Conservation (phyloP, 139 green algal species). For the Medakamo hakoo region DNA sequence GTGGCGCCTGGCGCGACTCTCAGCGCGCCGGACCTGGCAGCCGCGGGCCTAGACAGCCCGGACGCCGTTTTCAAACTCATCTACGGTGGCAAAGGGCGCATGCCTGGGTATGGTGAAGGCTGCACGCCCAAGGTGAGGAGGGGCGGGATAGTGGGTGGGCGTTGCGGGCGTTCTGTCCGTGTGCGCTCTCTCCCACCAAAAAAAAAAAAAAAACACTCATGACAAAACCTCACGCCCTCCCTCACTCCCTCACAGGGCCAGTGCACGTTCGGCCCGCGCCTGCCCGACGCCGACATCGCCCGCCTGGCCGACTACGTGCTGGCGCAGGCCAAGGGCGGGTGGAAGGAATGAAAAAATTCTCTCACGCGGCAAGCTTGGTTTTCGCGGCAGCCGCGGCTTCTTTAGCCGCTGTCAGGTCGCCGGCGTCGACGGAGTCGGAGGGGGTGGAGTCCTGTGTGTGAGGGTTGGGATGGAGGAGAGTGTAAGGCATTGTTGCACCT, state of each 20-base stretch:
- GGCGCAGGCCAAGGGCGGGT: slow-evolving; percentile 28
- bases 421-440: slow-evolving; percentile 1
- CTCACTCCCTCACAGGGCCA: too few relatives aligned
- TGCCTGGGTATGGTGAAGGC: slow-evolving; percentile 60
- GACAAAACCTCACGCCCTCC: too few relatives aligned
- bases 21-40: slow-evolving; percentile 25
- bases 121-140: slow-evolving; percentile 58
- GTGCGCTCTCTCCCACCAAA: too few relatives aligned
- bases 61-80: slow-evolving; percentile 45
- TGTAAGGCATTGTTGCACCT: too few relatives aligned
- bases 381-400: slow-evolving; percentile 6
- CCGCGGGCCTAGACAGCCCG: slow-evolving; percentile 24
- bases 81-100: slow-evolving; percentile 50
- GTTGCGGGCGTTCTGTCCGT: too few relatives aligned
- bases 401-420: slow-evolving; percentile 7
- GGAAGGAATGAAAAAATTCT: slow-evolving; percentile 9
- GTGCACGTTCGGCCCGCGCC: slow-evolving; percentile 57
- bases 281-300: slow-evolving; percentile 46
- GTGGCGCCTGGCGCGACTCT: slow-evolving; percentile 40
- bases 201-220: too few relatives aligned
- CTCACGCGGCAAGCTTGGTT: slow-evolving; percentile 1
- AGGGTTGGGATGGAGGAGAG: neutral
- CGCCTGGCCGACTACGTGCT: slow-evolving; percentile 42
- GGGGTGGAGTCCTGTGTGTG: slow-evolving; percentile 7
- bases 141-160: too few relatives aligned